Conservation (phyloP, 148 eudicot species). For the Agrostemma githago region DNA sequence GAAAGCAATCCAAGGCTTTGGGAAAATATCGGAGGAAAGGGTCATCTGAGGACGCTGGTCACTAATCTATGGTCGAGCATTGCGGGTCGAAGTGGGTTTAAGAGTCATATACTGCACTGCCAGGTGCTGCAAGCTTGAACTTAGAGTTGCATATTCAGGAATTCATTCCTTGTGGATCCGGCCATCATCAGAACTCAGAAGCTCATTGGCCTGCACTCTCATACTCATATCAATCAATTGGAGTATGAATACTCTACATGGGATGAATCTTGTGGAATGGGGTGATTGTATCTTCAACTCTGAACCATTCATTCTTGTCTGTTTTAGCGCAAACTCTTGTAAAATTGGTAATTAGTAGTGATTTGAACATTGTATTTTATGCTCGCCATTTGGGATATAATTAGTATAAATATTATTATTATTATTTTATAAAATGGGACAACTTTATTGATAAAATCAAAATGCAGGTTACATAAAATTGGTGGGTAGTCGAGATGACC, state of each 20-base stretch:
- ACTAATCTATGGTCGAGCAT: slow-evolving; percentile 81
- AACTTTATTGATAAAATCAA: too few species aligned
- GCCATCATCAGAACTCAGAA: background rate
- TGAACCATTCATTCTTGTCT: background rate
- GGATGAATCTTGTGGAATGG: background rate
- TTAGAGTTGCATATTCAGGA: background rate
- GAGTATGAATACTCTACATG: background rate
- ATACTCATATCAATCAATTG: background rate
- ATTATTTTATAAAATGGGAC: too few species aligned
- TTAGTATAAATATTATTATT: background rate
- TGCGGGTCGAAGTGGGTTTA: slow-evolving; percentile 66
- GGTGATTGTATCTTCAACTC: background rate
- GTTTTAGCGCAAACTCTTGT: slow-evolving; percentile 1
- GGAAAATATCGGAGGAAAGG: slow-evolving; percentile 71
- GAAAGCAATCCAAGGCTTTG: slow-evolving; percentile 80
- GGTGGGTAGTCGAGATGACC: too few species aligned
- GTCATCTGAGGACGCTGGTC: slow-evolving; percentile 65
- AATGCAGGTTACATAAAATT: too few species aligned
- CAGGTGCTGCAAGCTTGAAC: slow-evolving; percentile 73
- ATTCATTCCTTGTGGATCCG: background rate
- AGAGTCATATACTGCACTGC: slow-evolving; percentile 88
- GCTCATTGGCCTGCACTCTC: background rate
- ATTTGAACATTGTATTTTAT: background rate
- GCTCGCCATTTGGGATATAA: background rate
- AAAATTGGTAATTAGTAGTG: slow-evolving; percentile 10